Conservation (phyloP, 306 rosid species). For the Ceratonia siliqua region DNA sequence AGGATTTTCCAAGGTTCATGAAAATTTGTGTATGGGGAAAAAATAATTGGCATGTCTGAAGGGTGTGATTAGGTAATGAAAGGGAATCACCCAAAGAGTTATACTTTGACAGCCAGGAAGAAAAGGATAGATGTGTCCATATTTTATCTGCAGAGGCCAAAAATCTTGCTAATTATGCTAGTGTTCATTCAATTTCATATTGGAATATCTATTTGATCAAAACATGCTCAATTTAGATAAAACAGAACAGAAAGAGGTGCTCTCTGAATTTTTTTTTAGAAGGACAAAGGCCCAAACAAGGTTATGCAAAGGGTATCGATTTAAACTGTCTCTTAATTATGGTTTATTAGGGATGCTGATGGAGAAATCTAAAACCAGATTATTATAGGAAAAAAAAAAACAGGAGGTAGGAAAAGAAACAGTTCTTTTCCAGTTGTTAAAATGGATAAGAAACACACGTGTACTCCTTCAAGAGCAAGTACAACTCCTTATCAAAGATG, state of each 20-base stretch:
- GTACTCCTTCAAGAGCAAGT: constrained; percentile 40
- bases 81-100: constrained; percentile 26
- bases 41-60: constrained; percentile 36
- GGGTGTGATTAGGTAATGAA: constrained; percentile 49
- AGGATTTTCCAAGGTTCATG: constrained; percentile 32
- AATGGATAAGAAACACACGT: constrained; percentile 52
- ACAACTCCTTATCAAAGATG: constrained; percentile 35
- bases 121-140: constrained; percentile 32
- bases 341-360: background rate
- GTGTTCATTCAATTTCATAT: background rate
- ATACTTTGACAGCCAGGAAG: constrained; percentile 37
- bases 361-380: background rate
- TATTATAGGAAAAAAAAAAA: background rate
- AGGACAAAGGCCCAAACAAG: background rate
- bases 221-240: background rate
- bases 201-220: background rate
- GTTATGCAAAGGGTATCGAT: background rate
- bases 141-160: background rate
- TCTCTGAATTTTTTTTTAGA: too few relatives aligned
- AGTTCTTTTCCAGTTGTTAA: constrained; percentile 28
- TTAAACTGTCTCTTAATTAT: background rate
- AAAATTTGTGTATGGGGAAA: background rate
- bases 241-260: background rate
- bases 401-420: constrained; percentile 2
- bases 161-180: background rate